A percentile compares a stretch with the other conserved stretches of the same genome.
phyloP scores from a whole-genome alignment of 192 early-diverging fungal species.

The Spinellus fusiger region DNA sequence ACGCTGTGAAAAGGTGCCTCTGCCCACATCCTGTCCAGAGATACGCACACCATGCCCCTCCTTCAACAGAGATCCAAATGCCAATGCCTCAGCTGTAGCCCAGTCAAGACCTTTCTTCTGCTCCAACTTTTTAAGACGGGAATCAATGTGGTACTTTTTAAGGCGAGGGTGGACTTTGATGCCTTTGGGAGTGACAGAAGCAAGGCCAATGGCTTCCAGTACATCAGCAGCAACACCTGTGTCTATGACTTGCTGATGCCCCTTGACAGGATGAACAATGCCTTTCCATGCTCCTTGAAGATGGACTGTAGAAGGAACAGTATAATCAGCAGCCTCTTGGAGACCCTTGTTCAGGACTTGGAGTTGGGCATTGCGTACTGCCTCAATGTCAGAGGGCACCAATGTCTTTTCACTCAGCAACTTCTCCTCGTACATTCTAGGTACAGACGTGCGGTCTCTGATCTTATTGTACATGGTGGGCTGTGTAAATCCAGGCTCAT shows the following conservation, averaged over 20 bases:
- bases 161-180: slow-evolving; percentile 81
- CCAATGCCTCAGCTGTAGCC: slow-evolving; percentile 92
- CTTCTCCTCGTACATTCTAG: slow-evolving; percentile 79
- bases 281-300: slow-evolving; percentile 77
- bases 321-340: slow-evolving; percentile 52
- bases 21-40: slow-evolving; percentile 95
- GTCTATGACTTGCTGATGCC: slow-evolving; percentile 10
- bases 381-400: slow-evolving; percentile 34
- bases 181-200: slow-evolving; percentile 66
- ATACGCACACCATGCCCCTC: slow-evolving; percentile 89
- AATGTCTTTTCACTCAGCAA: slow-evolving; percentile 52
- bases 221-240: slow-evolving; percentile 59
- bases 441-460: slow-evolving; percentile 75
- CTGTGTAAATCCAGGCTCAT: slow-evolving; percentile 96
- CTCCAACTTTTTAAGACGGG: slow-evolving; percentile 65
- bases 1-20: slow-evolving; percentile 95
- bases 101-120: slow-evolving; percentile 78
- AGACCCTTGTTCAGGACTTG: slow-evolving; percentile 53
- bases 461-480: slow-evolving; percentile 96
- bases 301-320: slow-evolving; percentile 48
- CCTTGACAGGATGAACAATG: slow-evolving; percentile 54
- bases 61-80: slow-evolving; percentile 79
- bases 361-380: slow-evolving; percentile 55
- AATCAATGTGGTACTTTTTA: slow-evolving; percentile 85
- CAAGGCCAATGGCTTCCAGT: slow-evolving; percentile 65